Percentiles rank a stretch among this genome's conserved stretches.
phyloP scores from a whole-genome alignment of 192 early-diverging fungal species.

The Diversispora epigaea region DNA sequence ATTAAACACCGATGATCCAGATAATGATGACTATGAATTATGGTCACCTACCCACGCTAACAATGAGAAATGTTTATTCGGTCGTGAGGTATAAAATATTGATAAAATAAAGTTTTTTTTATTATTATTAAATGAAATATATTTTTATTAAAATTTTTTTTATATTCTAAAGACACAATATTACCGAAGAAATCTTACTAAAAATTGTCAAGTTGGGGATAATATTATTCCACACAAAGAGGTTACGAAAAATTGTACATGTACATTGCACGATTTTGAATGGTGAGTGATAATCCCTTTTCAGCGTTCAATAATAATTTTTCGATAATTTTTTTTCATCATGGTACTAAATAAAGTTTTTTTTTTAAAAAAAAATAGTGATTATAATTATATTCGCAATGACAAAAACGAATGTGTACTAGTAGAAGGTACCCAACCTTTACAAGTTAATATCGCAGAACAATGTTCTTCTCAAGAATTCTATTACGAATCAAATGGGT shows the following conservation, averaged over 20 bases:
- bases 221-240: conserved; percentile 59
- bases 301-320: not conserved
- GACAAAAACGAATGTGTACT: conserved; percentile 58
- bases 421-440: conserved; percentile 50
- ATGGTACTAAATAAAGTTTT: not conserved
- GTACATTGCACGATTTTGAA: conserved; percentile 80
- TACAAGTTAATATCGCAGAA: conserved; percentile 35
- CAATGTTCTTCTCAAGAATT: conserved; percentile 57
- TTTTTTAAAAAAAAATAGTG: conserved; percentile 37
- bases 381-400: conserved; percentile 73
- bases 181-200: conserved; percentile 65
- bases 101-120: not conserved
- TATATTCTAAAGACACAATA: conserved; percentile 42
- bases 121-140: not conserved
- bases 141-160: not conserved
- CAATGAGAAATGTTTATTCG: conserved; percentile 64
- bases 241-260: conserved; percentile 66
- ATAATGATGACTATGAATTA: conserved; percentile 81
- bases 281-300: conserved; percentile 46
- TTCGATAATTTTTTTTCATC: conserved; percentile 17
- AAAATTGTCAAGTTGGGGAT: conserved; percentile 73
- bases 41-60: conserved; percentile 70
- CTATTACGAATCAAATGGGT: conserved; percentile 64
- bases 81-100: conserved; percentile 42
- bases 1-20: conserved; percentile 23